A percentile compares a stretch with the other conserved stretches of the same genome.
Conservation (phyloP, 2,329 filamentous ascomycete genomes). For the Alternaria conjuncta region DNA sequence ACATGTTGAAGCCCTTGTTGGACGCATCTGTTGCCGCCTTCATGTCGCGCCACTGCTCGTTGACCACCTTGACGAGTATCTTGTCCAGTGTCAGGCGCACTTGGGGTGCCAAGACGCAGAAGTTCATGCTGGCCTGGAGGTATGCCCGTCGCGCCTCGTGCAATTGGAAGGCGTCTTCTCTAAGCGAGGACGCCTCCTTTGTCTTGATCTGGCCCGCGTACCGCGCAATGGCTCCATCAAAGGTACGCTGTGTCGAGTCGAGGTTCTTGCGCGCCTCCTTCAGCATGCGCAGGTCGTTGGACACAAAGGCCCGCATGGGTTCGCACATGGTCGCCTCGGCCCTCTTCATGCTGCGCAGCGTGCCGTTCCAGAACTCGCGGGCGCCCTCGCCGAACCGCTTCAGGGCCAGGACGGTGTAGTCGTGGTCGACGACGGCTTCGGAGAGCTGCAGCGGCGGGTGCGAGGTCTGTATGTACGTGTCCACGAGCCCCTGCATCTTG, state of each 20-base stretch:
- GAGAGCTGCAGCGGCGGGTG: constrained; percentile 76
- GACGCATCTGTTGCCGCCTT: constrained; percentile 72
- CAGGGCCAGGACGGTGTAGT: constrained; percentile 89
- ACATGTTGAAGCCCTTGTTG: constrained; percentile 67
- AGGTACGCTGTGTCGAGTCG: constrained; percentile 81
- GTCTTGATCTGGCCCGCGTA: constrained; percentile 88
- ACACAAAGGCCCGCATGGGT: constrained; percentile 79
- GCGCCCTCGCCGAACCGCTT: constrained; percentile 84
- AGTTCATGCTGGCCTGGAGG: constrained; percentile 91
- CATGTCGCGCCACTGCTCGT: constrained; percentile 89
- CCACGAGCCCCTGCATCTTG: constrained; percentile 79
- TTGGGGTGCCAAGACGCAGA: constrained; percentile 85
- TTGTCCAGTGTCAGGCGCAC: constrained; percentile 84
- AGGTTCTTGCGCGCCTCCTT: constrained; percentile 81
- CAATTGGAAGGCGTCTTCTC: constrained; percentile 94
- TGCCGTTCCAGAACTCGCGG: constrained; percentile 83
- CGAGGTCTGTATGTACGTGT: constrained; percentile 75
- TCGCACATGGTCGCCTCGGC: constrained; percentile 80
- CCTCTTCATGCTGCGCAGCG: constrained; percentile 75
- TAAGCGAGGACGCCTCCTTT: constrained; percentile 87
- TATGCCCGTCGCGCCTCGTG: constrained; percentile 93
- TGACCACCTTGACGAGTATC: constrained; percentile 81
- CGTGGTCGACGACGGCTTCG: constrained; percentile 88
- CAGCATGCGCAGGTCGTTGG: constrained; percentile 80
- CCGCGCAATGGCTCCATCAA: constrained; percentile 79